Evolutionary conservation across 78 protist species (phyloP).

Genomic region (Capsaspora owczarzaki): DNA sequence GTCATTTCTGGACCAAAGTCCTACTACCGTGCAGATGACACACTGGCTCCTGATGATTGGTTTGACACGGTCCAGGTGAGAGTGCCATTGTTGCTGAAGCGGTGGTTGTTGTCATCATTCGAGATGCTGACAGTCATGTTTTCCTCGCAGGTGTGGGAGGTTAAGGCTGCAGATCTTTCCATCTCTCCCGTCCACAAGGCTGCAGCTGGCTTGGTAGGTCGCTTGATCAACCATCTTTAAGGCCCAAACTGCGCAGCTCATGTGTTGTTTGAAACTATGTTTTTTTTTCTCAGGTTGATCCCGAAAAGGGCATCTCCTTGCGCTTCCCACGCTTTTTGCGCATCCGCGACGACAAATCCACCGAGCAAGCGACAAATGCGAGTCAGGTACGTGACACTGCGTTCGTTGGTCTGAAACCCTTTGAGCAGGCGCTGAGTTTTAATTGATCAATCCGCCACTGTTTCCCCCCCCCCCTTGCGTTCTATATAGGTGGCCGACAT

Average conservation of each 20-base stretch:
- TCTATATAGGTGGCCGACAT: too few relatives aligned
- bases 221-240: neutral
- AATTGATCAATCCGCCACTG: too few relatives aligned
- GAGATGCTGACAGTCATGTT: neutral
- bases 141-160: conserved; percentile 97
- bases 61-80: conserved; percentile 48
- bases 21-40: neutral
- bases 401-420: too few relatives aligned
- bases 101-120: neutral
- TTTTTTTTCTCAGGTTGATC: conserved; percentile 33
- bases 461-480: too few relatives aligned
- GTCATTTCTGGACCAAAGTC: conserved; percentile 29
- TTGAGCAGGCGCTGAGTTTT: too few relatives aligned
- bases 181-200: conserved; percentile 83
- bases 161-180: conserved; percentile 88
- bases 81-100: neutral
- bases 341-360: conserved; percentile 89
- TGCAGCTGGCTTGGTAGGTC: conserved; percentile 58
- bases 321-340: conserved; percentile 96
- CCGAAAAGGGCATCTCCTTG: conserved; percentile 90
- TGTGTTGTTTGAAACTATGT: neutral
- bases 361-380: conserved; percentile 88
- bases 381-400: conserved; percentile 61
- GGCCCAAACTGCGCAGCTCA: too few relatives aligned
- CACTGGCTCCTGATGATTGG: conserved; percentile 82